Conservation (phyloP, 768 basidiomycete genomes). For the Scleroderma citrinum region DNA sequence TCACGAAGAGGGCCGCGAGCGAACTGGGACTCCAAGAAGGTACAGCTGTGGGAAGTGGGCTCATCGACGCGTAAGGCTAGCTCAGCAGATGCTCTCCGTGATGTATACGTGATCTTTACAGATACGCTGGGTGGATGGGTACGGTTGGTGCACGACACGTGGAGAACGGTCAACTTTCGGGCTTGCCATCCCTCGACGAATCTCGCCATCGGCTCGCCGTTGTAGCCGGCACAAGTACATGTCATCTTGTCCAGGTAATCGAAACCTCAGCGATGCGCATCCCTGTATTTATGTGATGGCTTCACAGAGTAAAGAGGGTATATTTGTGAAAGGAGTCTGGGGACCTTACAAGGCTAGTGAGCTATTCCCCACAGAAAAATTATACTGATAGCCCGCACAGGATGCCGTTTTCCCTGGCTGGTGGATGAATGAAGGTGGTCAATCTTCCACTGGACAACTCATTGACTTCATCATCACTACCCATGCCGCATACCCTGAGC, state of each 20-base stretch:
- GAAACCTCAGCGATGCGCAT: not conserved
- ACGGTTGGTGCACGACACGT: constrained; percentile 79
- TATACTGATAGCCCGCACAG: constrained; percentile 28
- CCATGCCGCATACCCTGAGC: constrained; percentile 75
- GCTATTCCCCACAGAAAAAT: not conserved
- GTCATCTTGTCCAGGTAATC: constrained; percentile 83
- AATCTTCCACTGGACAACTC: constrained; percentile 92
- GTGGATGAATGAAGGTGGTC: constrained; percentile 99
- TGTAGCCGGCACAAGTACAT: constrained; percentile 94
- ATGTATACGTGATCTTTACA: constrained; percentile 21
- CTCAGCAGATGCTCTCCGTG: constrained; percentile 3
- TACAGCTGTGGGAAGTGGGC: constrained; percentile 87
- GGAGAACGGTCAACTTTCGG: constrained; percentile 46
- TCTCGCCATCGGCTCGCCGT: constrained; percentile 81
- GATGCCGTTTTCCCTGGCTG: constrained; percentile 88
- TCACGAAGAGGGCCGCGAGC: constrained; percentile 70
- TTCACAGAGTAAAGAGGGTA: constrained; percentile 63
- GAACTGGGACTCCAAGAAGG: constrained; percentile 84
- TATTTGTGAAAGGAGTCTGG: constrained; percentile 92
- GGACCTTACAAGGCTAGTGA: constrained; percentile 69
- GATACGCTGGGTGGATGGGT: constrained; percentile 95
- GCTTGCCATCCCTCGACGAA: constrained; percentile 62
- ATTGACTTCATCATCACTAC: constrained; percentile 94
- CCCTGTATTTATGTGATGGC: constrained; percentile 1
- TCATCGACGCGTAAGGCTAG: constrained; percentile 82